A percentile compares a stretch with the other conserved stretches of the same genome.
Conservation (phyloP, 805 yeast species). For the Candida chauliodis region DNA sequence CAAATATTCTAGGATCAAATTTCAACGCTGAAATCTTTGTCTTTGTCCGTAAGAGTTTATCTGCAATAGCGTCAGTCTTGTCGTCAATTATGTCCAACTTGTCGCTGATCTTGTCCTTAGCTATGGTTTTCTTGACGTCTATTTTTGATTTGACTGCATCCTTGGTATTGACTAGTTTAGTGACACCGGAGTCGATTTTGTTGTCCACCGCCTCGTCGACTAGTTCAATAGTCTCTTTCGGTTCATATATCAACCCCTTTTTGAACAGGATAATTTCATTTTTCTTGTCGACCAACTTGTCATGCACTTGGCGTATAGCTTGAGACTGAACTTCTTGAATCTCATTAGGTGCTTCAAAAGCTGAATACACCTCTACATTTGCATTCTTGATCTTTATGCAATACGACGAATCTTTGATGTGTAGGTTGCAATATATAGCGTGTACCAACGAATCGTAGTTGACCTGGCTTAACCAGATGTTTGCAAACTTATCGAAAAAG, state of each 20-base stretch:
- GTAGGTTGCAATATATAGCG: conserved; percentile 43
- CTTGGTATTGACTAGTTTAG: conserved; percentile 5
- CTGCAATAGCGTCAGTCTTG: conserved; percentile 8
- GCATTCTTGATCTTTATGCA: conserved; percentile 34
- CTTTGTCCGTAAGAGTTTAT: conserved; percentile 6
- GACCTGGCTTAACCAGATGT: conserved; percentile 34
- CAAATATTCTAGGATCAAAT: conserved; percentile 10
- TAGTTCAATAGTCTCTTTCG: conserved; percentile 16
- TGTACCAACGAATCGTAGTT: conserved; percentile 32
- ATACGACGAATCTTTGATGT: conserved; percentile 22
- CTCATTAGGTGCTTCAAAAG: conserved; percentile 7
- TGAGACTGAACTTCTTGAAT: conserved; percentile 15
- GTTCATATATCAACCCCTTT: conserved; percentile 19
- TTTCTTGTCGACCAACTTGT: conserved; percentile 12
- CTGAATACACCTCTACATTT: conserved; percentile 23
- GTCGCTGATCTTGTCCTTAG: conserved; percentile 8
- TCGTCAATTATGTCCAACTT: conserved; percentile 13
- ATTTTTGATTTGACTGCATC: conserved; percentile 13
- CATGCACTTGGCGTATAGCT: conserved; percentile 20
- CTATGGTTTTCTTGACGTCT: conserved; percentile 11
- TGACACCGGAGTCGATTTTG: conserved; percentile 10
- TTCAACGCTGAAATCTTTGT: conserved; percentile 2
- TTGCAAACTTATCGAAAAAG: conserved; percentile 42
- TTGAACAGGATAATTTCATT: conserved; percentile 16
- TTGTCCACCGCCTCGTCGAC: conserved; percentile 18